Evolutionary conservation across 768 basidiomycete genomes (phyloP).

Genomic region (Hericium erinaceus): DNA sequence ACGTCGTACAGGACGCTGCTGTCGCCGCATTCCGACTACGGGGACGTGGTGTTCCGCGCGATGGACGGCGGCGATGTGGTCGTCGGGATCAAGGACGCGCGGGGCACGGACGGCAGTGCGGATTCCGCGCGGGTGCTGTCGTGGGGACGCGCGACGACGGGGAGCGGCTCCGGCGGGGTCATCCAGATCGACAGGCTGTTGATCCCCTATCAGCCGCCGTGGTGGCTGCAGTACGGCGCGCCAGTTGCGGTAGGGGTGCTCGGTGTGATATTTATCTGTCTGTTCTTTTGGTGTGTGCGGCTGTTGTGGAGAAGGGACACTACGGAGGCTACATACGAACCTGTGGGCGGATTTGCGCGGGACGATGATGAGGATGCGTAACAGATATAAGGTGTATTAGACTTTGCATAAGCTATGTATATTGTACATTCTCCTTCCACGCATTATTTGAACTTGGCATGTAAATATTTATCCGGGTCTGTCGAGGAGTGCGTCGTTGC

Average conservation of each 20-base stretch:
- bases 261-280: conserved; percentile 52
- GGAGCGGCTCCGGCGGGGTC: conserved; percentile 74
- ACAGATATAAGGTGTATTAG: conserved; percentile 2
- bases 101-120: conserved; percentile 49
- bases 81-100: conserved; percentile 65
- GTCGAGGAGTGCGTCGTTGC: too few relatives aligned
- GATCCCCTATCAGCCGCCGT: conserved; percentile 76
- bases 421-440: neutral
- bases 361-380: conserved; percentile 43
- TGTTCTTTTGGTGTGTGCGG: conserved; percentile 67
- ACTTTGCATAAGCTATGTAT: conserved; percentile 5
- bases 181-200: conserved; percentile 80
- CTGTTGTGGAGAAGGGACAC: conserved; percentile 65
- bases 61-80: conserved; percentile 39
- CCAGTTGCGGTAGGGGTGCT: conserved; percentile 52
- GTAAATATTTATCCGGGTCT: neutral
- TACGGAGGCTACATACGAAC: conserved; percentile 85
- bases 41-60: conserved; percentile 74
- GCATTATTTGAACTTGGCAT: neutral
- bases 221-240: conserved; percentile 72
- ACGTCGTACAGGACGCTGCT: conserved; percentile 71
- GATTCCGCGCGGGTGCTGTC: conserved; percentile 60
- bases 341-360: conserved; percentile 68
- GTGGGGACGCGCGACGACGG: conserved; percentile 72
- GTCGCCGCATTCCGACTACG: conserved; percentile 58